These are phyloP conservation scores for Pythium volutum DNA, from an alignment of 352 stramenopile genomes.

Conservation along the genomic window DNA sequence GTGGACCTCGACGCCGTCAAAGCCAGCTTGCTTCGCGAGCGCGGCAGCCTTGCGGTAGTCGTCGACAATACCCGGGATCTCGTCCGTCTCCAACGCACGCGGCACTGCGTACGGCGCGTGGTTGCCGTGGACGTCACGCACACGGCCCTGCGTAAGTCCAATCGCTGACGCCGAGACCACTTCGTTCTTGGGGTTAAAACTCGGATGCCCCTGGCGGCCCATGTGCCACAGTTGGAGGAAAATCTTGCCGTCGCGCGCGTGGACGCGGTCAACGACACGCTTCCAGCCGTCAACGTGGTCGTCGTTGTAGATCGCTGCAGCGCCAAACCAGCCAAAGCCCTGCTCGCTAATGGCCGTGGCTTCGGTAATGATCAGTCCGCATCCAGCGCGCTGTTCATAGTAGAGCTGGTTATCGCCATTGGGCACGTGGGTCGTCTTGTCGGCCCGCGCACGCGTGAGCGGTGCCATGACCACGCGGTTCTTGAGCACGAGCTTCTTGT, in stretches of 20 bases:
- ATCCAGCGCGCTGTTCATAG: constrained; percentile 23
- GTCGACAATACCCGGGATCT: constrained; percentile 52
- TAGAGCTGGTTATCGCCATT: constrained; percentile 17
- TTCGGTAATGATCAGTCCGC: constrained; percentile 2
- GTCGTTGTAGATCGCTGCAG: constrained; percentile 24
- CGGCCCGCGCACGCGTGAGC: constrained; percentile 17
- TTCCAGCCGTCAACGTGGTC: constrained; percentile 17
- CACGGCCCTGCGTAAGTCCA: neutral
- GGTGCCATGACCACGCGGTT: constrained; percentile 32
- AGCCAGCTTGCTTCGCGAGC: constrained; percentile 44
- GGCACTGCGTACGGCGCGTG: constrained; percentile 35
- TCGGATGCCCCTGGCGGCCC: constrained; percentile 44
- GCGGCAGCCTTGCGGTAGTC: constrained; percentile 45
- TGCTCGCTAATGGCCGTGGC: neutral
- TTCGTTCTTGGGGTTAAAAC: constrained; percentile 28
- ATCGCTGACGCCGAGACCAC: constrained; percentile 33
- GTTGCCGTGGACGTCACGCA: constrained; percentile 2
- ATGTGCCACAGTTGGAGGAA: constrained; percentile 70
- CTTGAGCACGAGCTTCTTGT: constrained; percentile 17
- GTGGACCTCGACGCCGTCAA: constrained; percentile 57
- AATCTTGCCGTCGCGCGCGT: constrained; percentile 14
- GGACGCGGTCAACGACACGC: neutral
- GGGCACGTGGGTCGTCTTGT: constrained; percentile 3
- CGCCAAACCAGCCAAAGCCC: constrained; percentile 10
- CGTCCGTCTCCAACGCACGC: constrained; percentile 43